These are phyloP conservation scores for Camellia granthamiana DNA, from an alignment of 148 eudicot genomes.

Conservation along the genomic window DNA sequence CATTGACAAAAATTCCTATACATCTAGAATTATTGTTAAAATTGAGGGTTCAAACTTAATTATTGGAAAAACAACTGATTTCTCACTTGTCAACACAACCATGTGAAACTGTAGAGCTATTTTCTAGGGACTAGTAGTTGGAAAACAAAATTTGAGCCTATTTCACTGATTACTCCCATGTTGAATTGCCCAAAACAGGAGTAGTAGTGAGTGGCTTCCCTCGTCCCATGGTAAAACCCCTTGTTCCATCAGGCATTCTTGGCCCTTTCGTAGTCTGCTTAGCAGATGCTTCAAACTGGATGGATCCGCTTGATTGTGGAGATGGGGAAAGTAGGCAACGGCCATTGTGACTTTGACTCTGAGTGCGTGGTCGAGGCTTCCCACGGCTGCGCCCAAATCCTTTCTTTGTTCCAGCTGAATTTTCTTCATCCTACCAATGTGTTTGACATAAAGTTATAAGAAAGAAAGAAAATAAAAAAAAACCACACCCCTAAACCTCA, in stretches of 20 bases:
- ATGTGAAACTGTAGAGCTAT: neutral
- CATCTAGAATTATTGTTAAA: neutral
- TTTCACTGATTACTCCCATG: constrained; percentile 9
- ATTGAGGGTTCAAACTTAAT: neutral
- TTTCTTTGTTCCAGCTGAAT: constrained; percentile 32
- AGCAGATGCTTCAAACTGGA: constrained; percentile 34
- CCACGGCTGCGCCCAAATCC: constrained; percentile 51
- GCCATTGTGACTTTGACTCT: constrained; percentile 39
- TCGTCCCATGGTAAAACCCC: constrained; percentile 90
- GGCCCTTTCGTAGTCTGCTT: constrained; percentile 63
- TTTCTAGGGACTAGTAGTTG: neutral
- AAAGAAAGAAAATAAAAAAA: no score
- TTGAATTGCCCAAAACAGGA: constrained; percentile 16
- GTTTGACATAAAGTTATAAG: neutral
- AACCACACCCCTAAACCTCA: neutral
- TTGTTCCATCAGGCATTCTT: constrained; percentile 89
- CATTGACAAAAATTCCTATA: neutral
- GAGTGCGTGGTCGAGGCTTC: constrained; percentile 22
- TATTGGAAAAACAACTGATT: constrained; percentile 4
- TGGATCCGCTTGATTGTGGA: constrained; percentile 27
- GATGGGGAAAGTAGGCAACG: constrained; percentile 52
- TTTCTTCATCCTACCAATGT: constrained; percentile 52
- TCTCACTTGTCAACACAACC: neutral
- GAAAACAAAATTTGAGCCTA: constrained; percentile 7
- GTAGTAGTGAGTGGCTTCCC: constrained; percentile 56